A percentile compares a stretch with the other conserved stretches of the same genome.
Conservation (phyloP, 1,139 yeast species). For the Barnettozyma hawaiiensis region DNA sequence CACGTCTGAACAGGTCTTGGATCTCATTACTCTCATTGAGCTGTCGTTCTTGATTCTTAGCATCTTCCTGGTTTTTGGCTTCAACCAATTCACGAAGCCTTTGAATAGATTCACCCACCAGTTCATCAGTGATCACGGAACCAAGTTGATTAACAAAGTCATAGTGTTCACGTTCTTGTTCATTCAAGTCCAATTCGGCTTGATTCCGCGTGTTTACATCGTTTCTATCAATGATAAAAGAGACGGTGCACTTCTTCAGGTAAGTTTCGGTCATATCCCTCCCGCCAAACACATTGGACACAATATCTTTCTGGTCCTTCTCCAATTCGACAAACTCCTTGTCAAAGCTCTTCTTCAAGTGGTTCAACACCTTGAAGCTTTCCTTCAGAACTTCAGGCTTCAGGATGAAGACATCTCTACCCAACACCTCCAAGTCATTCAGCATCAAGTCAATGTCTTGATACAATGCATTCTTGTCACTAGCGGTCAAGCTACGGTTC, state of each 20-base stretch:
- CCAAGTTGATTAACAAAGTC: slow-evolving; percentile 22
- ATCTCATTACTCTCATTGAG: neutral
- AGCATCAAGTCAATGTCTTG: slow-evolving; percentile 25
- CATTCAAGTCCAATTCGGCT: slow-evolving; percentile 7
- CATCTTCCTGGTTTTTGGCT: slow-evolving; percentile 1
- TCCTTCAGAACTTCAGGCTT: slow-evolving; percentile 27
- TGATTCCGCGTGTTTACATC: slow-evolving; percentile 10
- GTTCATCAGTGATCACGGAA: slow-evolving; percentile 12
- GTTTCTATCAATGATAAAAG: slow-evolving; percentile 23
- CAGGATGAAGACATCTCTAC: slow-evolving; percentile 22
- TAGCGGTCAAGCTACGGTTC: slow-evolving; percentile 14
- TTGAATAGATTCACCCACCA: slow-evolving; percentile 13
- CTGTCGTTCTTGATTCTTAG: neutral
- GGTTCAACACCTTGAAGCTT: slow-evolving; percentile 25
- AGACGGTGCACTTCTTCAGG: slow-evolving; percentile 26
- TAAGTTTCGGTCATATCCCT: slow-evolving; percentile 27
- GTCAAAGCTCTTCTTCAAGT: slow-evolving; percentile 22
- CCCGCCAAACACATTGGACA: slow-evolving; percentile 30
- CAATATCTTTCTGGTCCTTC: slow-evolving; percentile 25
- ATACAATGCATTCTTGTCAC: slow-evolving; percentile 22
- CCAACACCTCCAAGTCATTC: slow-evolving; percentile 22
- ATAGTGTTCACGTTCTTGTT: slow-evolving; percentile 9
- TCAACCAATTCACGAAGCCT: slow-evolving; percentile 14
- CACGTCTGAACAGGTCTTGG: slow-evolving; percentile 5
- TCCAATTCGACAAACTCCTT: slow-evolving; percentile 22